phyloP scores from a whole-genome alignment of 257 asterid species.

The Coffea canephora region DNA sequence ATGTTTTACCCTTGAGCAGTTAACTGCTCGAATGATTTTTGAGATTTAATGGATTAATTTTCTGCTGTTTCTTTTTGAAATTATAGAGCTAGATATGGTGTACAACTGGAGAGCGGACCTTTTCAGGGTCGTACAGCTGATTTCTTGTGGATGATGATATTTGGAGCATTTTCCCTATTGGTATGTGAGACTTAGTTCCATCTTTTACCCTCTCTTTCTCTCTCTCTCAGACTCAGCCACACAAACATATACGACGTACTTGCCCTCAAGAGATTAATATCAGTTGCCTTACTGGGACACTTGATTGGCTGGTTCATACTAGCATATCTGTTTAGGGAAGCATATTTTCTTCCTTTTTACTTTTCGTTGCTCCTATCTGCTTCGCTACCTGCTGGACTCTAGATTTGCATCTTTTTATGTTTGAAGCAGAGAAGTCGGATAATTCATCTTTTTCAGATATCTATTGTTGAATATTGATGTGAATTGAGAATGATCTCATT shows the following conservation, averaged over 20 bases:
- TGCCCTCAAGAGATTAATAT: background rate
- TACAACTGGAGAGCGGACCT: constrained; percentile 88
- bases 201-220: background rate
- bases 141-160: constrained; percentile 97
- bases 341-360: background rate
- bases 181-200: constrained; percentile 32
- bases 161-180: constrained; percentile 81
- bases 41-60: background rate
- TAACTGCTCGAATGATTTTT: background rate
- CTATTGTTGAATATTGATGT: background rate
- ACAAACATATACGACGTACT: background rate
- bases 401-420: background rate
- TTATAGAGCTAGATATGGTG: constrained; percentile 93
- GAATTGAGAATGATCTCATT: background rate
- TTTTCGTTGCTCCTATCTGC: background rate
- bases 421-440: background rate
- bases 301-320: background rate
- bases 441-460: background rate
- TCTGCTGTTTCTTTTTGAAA: constrained; percentile 18
- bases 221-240: background rate
- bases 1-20: background rate
- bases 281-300: background rate
- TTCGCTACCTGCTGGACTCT: constrained; percentile 3
- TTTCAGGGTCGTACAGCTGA: constrained; percentile 92
- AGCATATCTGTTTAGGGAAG: background rate